Conservation (phyloP, 805 yeast species). For the Myxozyma udenii region DNA sequence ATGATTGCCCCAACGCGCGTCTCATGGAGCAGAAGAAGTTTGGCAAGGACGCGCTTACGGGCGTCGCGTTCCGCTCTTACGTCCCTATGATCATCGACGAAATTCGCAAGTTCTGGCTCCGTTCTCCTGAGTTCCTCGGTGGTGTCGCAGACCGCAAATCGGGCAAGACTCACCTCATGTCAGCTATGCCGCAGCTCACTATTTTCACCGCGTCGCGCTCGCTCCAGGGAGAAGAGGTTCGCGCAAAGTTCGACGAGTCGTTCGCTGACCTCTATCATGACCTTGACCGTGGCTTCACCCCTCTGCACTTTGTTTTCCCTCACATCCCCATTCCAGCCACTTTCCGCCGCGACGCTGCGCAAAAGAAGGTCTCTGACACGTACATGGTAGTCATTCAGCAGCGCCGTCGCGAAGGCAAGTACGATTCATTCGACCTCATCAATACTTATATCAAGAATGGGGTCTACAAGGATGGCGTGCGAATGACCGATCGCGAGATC, state of each 20-base stretch:
- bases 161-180: slow-evolving; percentile 52
- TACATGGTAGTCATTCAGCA: slow-evolving; percentile 73
- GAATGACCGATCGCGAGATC: slow-evolving; percentile 92
- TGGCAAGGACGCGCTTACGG: slow-evolving; percentile 83
- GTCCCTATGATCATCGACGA: slow-evolving; percentile 88
- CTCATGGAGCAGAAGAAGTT: slow-evolving; percentile 98
- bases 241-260: slow-evolving; percentile 72
- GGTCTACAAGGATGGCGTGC: slow-evolving; percentile 87
- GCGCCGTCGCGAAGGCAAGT: slow-evolving; percentile 71
- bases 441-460: slow-evolving; percentile 80
- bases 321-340: slow-evolving; percentile 85
- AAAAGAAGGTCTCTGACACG: slow-evolving; percentile 70
- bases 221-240: slow-evolving; percentile 85
- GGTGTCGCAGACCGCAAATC: slow-evolving; percentile 38
- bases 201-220: slow-evolving; percentile 94
- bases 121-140: slow-evolving; percentile 47
- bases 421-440: slow-evolving; percentile 77
- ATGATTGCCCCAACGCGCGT: slow-evolving; percentile 90
- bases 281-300: slow-evolving; percentile 95
- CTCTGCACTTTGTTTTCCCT: slow-evolving; percentile 93
- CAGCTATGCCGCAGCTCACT: slow-evolving; percentile 89
- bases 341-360: slow-evolving; percentile 83
- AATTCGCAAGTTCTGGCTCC: slow-evolving; percentile 59
- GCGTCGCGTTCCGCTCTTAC: slow-evolving; percentile 75
- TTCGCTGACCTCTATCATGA: slow-evolving; percentile 86